Conservation (phyloP, 495 filamentous ascomycete species). For the Lentithecium fluviatile region DNA sequence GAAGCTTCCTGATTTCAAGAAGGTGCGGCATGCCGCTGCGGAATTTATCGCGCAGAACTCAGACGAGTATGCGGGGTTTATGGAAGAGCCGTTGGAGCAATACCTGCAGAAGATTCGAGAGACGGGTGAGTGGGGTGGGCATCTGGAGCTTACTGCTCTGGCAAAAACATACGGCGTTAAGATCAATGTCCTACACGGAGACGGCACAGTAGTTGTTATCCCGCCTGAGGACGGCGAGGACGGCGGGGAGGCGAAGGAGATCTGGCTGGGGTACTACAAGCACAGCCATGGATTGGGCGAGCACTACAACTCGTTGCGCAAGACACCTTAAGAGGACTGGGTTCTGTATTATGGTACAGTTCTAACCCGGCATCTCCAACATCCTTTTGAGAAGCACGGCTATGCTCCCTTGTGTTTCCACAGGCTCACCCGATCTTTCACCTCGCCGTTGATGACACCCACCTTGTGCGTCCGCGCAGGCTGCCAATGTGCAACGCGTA, state of each 20-base stretch:
- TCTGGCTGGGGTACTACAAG: conserved; percentile 95
- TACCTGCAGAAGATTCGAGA: conserved; percentile 77
- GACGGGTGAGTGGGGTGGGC: conserved; percentile 96
- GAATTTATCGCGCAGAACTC: conserved; percentile 58
- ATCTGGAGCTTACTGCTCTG: conserved; percentile 83
- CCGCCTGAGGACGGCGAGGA: conserved; percentile 49
- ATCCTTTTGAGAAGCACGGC: not conserved
- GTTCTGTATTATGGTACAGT: not conserved
- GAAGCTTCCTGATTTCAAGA: conserved; percentile 48
- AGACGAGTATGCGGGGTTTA: conserved; percentile 66
- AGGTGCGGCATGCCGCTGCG: conserved; percentile 57
- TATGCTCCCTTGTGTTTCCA: conserved; percentile 42
- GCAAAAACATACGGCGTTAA: conserved; percentile 77
- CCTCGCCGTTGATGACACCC: conserved; percentile 56
- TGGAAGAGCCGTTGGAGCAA: conserved; percentile 75
- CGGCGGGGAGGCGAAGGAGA: conserved; percentile 49
- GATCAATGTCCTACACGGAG: conserved; percentile 80
- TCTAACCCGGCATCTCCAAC: not conserved
- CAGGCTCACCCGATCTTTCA: conserved; percentile 59
- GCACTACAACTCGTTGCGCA: conserved; percentile 89
- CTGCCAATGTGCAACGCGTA: conserved; percentile 62
- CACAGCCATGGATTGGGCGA: conserved; percentile 91
- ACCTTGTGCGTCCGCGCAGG: conserved; percentile 65
- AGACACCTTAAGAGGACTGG: conserved; percentile 39
- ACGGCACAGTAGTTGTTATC: conserved; percentile 76